Evolutionary conservation across 306 rosid genomes (phyloP).

Genomic region (Lathyrus tuberosus): DNA sequence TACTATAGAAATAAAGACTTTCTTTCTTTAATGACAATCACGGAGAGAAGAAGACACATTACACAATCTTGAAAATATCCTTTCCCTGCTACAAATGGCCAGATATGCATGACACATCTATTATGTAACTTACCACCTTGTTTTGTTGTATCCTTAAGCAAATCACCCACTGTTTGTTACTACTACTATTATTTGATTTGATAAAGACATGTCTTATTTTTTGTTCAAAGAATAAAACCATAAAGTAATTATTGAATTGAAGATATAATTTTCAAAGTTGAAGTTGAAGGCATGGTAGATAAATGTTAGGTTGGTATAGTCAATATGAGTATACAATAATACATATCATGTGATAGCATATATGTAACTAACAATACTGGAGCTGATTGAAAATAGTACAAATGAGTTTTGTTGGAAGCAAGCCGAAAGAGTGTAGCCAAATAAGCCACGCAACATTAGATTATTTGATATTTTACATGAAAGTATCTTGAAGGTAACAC

Average conservation of each 20-base stretch:
- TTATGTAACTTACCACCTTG: neutral
- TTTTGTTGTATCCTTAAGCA: neutral
- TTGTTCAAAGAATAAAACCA: neutral
- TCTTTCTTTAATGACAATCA: neutral
- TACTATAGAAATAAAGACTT: neutral
- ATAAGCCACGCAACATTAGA: slow-evolving; percentile 30
- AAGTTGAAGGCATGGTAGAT: neutral
- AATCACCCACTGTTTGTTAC: neutral
- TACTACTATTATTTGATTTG: too few species aligned
- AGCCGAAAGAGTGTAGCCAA: neutral
- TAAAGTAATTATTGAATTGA: neutral
- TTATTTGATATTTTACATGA: slow-evolving; percentile 22
- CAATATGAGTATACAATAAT: slow-evolving; percentile 7
- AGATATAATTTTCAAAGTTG: neutral
- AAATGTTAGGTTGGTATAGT: slow-evolving; percentile 17
- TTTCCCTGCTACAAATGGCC: too few species aligned
- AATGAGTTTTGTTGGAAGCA: slow-evolving; percentile 2
- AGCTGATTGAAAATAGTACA: neutral
- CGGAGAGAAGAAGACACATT: neutral
- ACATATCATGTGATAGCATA: slow-evolving; percentile 30
- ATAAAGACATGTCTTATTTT: too few species aligned
- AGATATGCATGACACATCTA: too few species aligned
- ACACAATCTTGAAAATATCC: neutral
- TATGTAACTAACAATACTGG: slow-evolving; percentile 27
- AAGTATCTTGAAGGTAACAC: slow-evolving; percentile 38